Percentiles rank a stretch among this genome's conserved stretches.
Conservation (phyloP, 257 asterid species). For the Nicotiana benthamiana region DNA sequence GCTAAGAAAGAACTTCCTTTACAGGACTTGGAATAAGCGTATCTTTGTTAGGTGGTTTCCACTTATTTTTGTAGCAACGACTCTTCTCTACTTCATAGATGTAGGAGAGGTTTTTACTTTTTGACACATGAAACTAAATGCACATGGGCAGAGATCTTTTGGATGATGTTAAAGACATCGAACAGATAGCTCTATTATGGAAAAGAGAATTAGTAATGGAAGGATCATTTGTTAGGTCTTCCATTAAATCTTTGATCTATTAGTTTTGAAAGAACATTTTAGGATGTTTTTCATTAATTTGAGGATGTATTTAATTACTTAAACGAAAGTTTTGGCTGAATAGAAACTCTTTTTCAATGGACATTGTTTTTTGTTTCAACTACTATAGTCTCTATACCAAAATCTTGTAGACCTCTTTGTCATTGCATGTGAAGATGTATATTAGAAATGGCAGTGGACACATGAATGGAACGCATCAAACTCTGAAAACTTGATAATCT, state of each 20-base stretch:
- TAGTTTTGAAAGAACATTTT: no score
- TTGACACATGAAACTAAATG: background rate
- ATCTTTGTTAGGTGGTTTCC: no score
- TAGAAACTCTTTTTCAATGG: background rate
- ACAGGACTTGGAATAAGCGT: background rate
- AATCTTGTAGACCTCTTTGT: background rate
- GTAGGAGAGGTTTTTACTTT: background rate
- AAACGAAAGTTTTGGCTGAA: background rate
- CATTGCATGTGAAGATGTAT: background rate
- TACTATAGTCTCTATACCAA: background rate
- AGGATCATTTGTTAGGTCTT: no score
- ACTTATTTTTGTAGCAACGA: no score
- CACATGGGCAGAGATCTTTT: no score
- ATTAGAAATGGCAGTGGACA: background rate
- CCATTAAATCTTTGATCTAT: background rate
- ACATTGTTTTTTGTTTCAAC: background rate
- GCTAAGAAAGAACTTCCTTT: background rate
- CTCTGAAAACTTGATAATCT: background rate
- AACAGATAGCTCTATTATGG: no score
- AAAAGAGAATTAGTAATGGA: no score
- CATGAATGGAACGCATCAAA: background rate
- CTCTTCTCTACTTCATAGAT: no score
- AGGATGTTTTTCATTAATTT: background rate
- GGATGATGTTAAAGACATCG: no score
- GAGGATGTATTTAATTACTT: background rate